Base-by-base conservation (phyloP, 75 land plant genomes). In the Selaginella tamariscina region DNA sequence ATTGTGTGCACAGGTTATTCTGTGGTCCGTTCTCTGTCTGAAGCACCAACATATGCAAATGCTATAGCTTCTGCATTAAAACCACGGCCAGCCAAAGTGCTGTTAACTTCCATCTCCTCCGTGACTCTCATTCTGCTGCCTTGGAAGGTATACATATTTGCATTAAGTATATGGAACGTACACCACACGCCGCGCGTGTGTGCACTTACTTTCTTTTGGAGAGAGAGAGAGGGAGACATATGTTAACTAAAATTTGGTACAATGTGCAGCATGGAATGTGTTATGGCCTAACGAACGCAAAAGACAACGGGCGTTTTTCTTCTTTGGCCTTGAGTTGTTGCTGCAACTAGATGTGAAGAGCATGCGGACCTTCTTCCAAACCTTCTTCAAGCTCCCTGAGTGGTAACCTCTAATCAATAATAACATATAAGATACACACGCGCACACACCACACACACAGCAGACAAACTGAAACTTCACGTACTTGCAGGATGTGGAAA, bases 1-100 rank as follows among this genome's bases (percentile, higher is more conserved):
- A n/a, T n/a, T n/a, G n/a, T n/a, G n/a, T n/a, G n/a, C n/a, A n/a
- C 83, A 93, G 98, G 98, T 20, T 93, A 93, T 68, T 93, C 98
- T 49, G 90, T 93, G 55, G 98, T 89, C 23, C 83, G 98, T 33
- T 93, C 98, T 20, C 64, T 93, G 55, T 86, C 98, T 22, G 98
- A 93, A 73, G 98, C 98, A 74, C 98, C 98, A 69, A 67, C 71
- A 0, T 93, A 93, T 78, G 98, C 98, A 65, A 81, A 86, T 69
- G 86, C 78, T 33, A 89, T 93, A 65, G 95, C 95, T 65, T 72
- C 70, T 31, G 80, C 84, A 39, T 77, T 93, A 68, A 80, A 78
- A 70, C 56, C 65, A 18, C 32, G 39, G 5, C 2, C 22, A 11
- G 20, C 67, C 11, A n/a, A n/a, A 24, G 11, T 32, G 11, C 54